phyloP scores from a whole-genome alignment of 2,329 filamentous ascomycete species.

The Aspergillus thermomutatus region DNA sequence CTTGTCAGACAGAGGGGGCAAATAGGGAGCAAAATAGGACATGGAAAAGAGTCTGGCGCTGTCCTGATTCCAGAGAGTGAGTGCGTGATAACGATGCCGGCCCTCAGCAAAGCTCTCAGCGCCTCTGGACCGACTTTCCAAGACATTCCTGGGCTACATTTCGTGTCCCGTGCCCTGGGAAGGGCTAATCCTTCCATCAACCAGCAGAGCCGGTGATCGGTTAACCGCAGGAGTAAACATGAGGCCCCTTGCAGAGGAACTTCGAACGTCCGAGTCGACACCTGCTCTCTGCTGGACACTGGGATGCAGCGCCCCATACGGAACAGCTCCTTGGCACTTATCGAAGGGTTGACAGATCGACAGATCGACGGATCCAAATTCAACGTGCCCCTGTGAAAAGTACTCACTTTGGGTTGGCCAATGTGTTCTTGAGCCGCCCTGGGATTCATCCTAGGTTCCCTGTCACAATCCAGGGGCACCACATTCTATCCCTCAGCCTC shows the following conservation, averaged over 20 bases:
- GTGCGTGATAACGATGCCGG: no score
- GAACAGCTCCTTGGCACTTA: no score
- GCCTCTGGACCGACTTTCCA: neutral
- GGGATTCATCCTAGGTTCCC: no score
- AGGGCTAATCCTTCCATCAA: neutral
- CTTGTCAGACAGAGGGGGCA: neutral
- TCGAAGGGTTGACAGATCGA: no score
- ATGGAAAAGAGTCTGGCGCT: neutral
- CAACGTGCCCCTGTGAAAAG: no score
- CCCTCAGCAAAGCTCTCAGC: neutral
- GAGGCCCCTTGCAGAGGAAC: neutral
- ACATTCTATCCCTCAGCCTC: neutral
- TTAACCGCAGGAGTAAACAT: neutral
- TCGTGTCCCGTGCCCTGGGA: neutral
- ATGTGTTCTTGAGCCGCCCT: no score
- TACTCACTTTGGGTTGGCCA: no score
- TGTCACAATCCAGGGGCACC: neutral
- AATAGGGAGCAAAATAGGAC: neutral
- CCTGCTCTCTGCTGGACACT: no score
- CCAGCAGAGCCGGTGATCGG: neutral
- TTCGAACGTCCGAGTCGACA: no score
- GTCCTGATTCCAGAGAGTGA: no score
- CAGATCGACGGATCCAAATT: no score
- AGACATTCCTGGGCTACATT: neutral
- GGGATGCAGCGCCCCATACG: no score